Evolutionary conservation across 2,329 filamentous ascomycete species (phyloP), one percentile per base, ranked within the genome.

Genomic region (Sphaerulina musiva): DNA sequence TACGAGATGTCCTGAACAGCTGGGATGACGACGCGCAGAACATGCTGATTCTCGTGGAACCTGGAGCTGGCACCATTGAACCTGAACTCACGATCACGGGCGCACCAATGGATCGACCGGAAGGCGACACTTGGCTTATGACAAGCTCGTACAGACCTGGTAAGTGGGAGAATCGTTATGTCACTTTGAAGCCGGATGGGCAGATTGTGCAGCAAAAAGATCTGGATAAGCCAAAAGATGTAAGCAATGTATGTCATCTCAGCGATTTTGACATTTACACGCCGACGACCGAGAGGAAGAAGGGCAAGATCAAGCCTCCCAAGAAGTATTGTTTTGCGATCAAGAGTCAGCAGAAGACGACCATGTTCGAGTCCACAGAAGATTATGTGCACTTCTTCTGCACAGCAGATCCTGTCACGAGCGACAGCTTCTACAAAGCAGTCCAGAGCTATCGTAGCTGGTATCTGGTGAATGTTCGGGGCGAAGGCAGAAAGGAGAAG

Each of bases 351-450:
- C 86, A 95, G 67, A 95, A 92, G 70, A 86, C 86, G 0, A 83
- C 81, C 54, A 84, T 95, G 65, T 96, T 96, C 65, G 74, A 89
- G 51, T 85, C 85, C 51, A 87, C 85, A 2, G 84, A 87, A 48
- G 92, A 92, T 62, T 97, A 89, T 66, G 87, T 95, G 2, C 92
- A 97, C 67, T 95, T 92, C 72, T 95, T 97, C 73, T 85, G 83
- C 55, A 89, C 86, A 1, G 88, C 89, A 43, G 88, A 96, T 63
- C 74, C 78, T 4, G 69, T 74, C 1, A 70, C 83, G 1, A 88
- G 87, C 0, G 77, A 79, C n/a, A 73, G 75, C 11, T 95, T 92
- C 72, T 84, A 86, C 64, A 76, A 79, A 12, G 78, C 79, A 23
- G 78, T 95, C 1, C 89, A 95, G 58, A 74, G 74, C 39, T 96